Evolutionary conservation across 768 basidiomycete genomes (phyloP).

Genomic region (Tulasnella sp.): DNA sequence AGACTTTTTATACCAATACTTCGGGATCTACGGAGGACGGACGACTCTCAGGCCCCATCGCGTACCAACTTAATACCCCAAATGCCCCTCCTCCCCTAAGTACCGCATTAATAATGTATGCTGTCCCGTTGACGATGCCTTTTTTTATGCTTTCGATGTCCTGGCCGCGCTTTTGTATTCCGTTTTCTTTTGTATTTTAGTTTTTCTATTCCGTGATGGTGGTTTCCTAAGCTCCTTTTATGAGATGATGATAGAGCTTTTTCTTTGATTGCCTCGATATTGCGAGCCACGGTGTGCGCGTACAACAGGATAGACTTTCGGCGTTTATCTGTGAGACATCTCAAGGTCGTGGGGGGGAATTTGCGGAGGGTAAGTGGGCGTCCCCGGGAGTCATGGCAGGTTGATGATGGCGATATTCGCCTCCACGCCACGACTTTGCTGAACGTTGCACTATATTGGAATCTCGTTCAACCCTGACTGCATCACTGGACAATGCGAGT

Average conservation of each 20-base stretch:
- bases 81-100: not conserved
- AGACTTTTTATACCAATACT: conserved; percentile 6
- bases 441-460: no score
- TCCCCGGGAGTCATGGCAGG: no score
- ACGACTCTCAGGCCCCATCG: conserved; percentile 7
- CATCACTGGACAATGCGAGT: no score
- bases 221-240: conserved; percentile 10
- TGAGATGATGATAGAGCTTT: conserved; percentile 6
- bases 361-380: no score
- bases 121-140: not conserved
- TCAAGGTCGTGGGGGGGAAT: no score
- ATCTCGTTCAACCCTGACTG: no score
- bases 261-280: not conserved
- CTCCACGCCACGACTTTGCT: no score
- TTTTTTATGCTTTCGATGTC: conserved; percentile 11
- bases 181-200: conserved; percentile 13
- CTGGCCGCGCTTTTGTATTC: conserved; percentile 3
- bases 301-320: not conserved
- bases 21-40: not conserved
- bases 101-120: not conserved
- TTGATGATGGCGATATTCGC: no score
- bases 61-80: conserved; percentile 17
- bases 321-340: no score
- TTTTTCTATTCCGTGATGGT: not conserved
- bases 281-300: not conserved